Evolutionary conservation across 2,329 filamentous ascomycete species (phyloP).

Genomic region (Epichloe hybrida): DNA sequence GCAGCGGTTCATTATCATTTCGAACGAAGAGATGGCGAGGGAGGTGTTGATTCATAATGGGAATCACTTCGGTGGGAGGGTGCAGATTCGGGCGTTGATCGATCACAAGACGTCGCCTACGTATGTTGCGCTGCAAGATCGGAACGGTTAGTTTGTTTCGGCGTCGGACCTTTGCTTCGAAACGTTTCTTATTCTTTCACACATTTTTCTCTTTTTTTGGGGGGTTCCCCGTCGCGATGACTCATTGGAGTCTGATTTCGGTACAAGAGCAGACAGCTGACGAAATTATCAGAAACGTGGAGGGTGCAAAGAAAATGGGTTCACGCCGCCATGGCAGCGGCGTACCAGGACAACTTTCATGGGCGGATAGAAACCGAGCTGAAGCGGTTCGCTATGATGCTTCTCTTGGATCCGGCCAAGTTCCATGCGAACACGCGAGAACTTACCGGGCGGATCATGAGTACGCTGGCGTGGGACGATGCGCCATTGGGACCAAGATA

Average conservation of each 20-base stretch:
- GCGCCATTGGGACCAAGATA: constrained; percentile 30
- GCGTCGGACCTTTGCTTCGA: neutral
- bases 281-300: constrained; percentile 27
- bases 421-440: constrained; percentile 34
- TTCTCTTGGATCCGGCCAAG: constrained; percentile 31
- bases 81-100: constrained; percentile 35
- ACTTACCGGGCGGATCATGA: constrained; percentile 37
- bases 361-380: constrained; percentile 35
- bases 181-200: neutral
- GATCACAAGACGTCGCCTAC: constrained; percentile 33
- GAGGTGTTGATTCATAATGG: constrained; percentile 36
- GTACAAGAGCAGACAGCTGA: neutral
- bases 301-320: constrained; percentile 36
- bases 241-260: neutral
- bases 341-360: constrained; percentile 28
- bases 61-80: constrained; percentile 36
- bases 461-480: constrained; percentile 35
- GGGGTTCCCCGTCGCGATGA: no score
- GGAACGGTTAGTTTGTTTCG: constrained; percentile 3
- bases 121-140: constrained; percentile 37
- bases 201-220: no score
- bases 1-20: constrained; percentile 30
- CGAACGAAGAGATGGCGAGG: constrained; percentile 33
- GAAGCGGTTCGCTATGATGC: constrained; percentile 30
- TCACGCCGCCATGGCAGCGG: constrained; percentile 33